Evolutionary conservation across 305 asterid genomes (phyloP).

Genomic region (Ruellia speciosa): DNA sequence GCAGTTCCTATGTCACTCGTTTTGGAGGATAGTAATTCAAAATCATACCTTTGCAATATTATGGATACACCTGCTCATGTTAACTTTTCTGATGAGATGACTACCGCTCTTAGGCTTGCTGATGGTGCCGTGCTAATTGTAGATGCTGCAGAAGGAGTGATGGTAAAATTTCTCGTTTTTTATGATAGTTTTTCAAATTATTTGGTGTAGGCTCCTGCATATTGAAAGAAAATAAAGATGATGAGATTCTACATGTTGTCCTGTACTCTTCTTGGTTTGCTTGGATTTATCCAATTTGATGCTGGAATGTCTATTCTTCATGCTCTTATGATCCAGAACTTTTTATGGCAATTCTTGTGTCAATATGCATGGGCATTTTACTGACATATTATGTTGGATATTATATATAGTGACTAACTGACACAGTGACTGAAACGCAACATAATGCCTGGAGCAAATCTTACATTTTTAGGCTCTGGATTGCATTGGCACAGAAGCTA

Average conservation of each 20-base stretch:
- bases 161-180: constrained; percentile 40
- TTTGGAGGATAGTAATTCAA: constrained; percentile 85
- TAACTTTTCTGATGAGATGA: constrained; percentile 95
- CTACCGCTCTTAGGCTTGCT: constrained; percentile 94
- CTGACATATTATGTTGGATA: not conserved
- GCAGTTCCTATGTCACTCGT: constrained; percentile 88
- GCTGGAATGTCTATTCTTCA: no score
- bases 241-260: not conserved
- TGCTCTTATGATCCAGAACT: no score
- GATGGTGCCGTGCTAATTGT: constrained; percentile 96
- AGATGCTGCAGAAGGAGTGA: constrained; percentile 96
- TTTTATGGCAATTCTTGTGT: not conserved
- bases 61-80: constrained; percentile 98
- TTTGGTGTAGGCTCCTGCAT: constrained; percentile 1
- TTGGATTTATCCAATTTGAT: no score
- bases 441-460: not conserved
- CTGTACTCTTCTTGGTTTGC: no score
- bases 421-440: not conserved
- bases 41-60: constrained; percentile 82
- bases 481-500: not conserved
- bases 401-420: not conserved
- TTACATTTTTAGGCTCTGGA: no score
- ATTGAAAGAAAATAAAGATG: not conserved
- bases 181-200: not conserved
- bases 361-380: not conserved